Base-by-base conservation (phyloP, 2,329 filamentous ascomycete species). In the Dendryphion nanum region DNA sequence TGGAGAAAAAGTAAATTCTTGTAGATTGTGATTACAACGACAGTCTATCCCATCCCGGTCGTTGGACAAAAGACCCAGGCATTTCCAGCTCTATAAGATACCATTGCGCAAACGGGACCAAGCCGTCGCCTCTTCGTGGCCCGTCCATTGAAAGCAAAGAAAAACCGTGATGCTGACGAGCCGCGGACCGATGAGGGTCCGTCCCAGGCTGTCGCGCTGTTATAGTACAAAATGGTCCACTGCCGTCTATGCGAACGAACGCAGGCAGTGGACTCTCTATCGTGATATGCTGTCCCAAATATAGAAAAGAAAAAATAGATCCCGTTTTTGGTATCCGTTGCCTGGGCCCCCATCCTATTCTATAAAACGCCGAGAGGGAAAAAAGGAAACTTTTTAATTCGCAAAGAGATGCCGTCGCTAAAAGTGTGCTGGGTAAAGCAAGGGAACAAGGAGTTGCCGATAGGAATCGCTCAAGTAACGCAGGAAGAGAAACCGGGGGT, bases 291-390 rank as follows among this genome's bases (percentile, higher is more conserved):
- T 54, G 44, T 49, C 40, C 46, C 37, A 39, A 39, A 41, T 24
- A 47, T 48, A 51, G 38, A 48, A 44, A 48, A 40, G 40, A 44
- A 40, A 48, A 47, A 47, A 47, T 52, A 26, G 3, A 26, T 8
- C 45, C 60, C 57, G 49, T 55, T 61, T 66, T 64, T 66, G 61
- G 54, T 67, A 65, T 67, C 60, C 56, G 55, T n/a, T 64, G 62
- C 62, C 62, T 63, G 61, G 53, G 62, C 62, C 59, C n/a, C n/a
- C 38, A 48, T 52, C 59, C 60, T 51, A 51, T 50, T 67, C 63
- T 66, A 66, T 35, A 53, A 26, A 67, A 66, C 63, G 63, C 62
- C 63, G 33, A 37, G 53, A 42, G 34, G 42, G 40, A 51, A 51
- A 13, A 57, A 26, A 26, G 45, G 40, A 50, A 53, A 38, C 37